These are phyloP conservation scores for Cryphonectria parasitica DNA, from an alignment of 2,329 filamentous ascomycete genomes.

Conservation along the genomic window DNA sequence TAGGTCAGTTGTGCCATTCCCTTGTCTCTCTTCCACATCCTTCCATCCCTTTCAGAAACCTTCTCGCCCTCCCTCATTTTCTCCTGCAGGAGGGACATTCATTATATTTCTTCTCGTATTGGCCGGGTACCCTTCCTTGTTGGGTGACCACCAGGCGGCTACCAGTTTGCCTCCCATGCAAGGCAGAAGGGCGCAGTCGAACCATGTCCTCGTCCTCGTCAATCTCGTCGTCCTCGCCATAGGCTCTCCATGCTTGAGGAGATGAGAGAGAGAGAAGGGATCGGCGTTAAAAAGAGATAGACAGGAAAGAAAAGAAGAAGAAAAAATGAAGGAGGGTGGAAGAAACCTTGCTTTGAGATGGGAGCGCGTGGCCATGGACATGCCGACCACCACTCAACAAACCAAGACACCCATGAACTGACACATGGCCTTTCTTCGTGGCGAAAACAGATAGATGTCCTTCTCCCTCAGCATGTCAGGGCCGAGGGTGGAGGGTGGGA, in stretches of 20 bases:
- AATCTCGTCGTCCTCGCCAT: neutral
- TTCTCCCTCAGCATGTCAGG: conserved; percentile 48
- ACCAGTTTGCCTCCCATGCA: conserved; percentile 14
- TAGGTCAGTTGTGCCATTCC: conserved; percentile 38
- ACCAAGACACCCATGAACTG: conserved; percentile 2
- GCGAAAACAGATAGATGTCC: conserved; percentile 43
- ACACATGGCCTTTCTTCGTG: neutral
- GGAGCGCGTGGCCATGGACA: neutral
- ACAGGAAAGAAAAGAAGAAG: neutral
- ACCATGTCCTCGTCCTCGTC: neutral
- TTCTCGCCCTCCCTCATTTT: neutral
- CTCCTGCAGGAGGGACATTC: neutral
- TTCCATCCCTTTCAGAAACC: neutral
- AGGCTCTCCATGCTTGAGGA: neutral
- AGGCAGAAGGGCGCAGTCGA: neutral
- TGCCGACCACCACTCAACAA: neutral
- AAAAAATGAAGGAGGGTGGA: neutral
- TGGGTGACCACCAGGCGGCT: conserved; percentile 16
- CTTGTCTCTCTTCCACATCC: conserved; percentile 21
- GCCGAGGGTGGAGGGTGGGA: conserved; percentile 16
- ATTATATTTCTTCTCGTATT: neutral
- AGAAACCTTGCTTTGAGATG: neutral
- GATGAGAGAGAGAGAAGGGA: neutral
- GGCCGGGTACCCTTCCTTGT: conserved; percentile 9
- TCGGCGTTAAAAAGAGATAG: neutral